Percentiles rank a stretch among this genome's conserved stretches.
Conservation (phyloP, 2,329 filamentous ascomycete species). For the Colletotrichum spaethianum region DNA sequence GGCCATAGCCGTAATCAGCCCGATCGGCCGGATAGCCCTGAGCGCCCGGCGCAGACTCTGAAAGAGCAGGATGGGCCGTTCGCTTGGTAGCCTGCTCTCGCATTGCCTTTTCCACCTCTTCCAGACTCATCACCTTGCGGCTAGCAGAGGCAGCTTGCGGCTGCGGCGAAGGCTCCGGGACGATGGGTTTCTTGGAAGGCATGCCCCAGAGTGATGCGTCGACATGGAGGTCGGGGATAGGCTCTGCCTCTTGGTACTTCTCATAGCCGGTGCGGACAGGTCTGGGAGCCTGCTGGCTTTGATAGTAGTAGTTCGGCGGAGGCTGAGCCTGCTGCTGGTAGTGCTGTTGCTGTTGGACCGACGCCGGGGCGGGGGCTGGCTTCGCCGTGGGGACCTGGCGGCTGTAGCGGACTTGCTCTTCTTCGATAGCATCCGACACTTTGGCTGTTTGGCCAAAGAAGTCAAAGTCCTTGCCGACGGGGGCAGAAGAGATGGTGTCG, state of each 20-base stretch:
- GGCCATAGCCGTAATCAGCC: conserved; percentile 41
- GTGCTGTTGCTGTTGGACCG: conserved; percentile 47
- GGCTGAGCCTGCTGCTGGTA: conserved; percentile 43
- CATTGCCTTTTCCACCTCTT: conserved; percentile 97
- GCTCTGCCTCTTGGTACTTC: conserved; percentile 84
- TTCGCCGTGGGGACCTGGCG: conserved; percentile 76
- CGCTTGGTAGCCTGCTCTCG: conserved; percentile 74
- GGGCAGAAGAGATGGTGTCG: conserved; percentile 57
- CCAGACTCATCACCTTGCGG: conserved; percentile 92
- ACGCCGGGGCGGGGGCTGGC: conserved; percentile 48
- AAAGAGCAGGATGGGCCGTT: conserved; percentile 51
- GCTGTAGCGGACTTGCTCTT: conserved; percentile 89
- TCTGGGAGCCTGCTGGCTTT: conserved; percentile 53
- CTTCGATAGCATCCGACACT: conserved; percentile 86
- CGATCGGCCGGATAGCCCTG: conserved; percentile 43
- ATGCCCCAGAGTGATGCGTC: conserved; percentile 95
- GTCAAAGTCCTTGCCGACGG: conserved; percentile 93
- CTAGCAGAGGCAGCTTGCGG: conserved; percentile 52
- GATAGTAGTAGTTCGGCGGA: conserved; percentile 49
- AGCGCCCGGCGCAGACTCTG: conserved; percentile 50
- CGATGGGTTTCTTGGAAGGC: conserved; percentile 68
- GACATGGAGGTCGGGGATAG: conserved; percentile 90
- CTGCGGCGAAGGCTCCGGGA: conserved; percentile 48
- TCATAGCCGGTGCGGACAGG: conserved; percentile 89
- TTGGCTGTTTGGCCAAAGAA: conserved; percentile 95